Evolutionary conservation across 2,329 filamentous ascomycete species (phyloP), one percentile per base, ranked within the genome.

Genomic region (Metarhizium rileyi): DNA sequence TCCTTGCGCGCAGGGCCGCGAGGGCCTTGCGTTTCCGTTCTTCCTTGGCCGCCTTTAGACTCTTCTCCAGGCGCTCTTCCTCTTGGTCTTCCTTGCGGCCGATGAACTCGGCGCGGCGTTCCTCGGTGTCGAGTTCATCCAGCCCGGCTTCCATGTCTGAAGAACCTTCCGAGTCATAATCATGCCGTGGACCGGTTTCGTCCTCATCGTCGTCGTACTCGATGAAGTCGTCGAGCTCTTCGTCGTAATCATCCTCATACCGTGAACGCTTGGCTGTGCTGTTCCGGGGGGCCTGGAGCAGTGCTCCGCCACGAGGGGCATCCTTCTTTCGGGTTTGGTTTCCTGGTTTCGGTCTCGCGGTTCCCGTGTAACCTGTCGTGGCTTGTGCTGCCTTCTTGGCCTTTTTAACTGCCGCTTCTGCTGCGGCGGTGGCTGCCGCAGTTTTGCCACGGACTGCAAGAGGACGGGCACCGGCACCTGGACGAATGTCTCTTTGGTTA

Each of bases 141-240:
- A 84, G 63, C 30, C 84, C 85, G 2, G 84, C 87, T 63, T 90
- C 86, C 84, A 90, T 90, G 58, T 88, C 86, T 5, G 84, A 87
- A 5, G 83, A 86, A 5, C 63, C 80, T 49, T 85, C 84, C 1
- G 80, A 83, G 3, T 71, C 76, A 55, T 86, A 84, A 44, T 72
- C 73, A 53, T 77, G 75, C 5, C 68, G 66, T 28, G 66, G 69
- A 7, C 68, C 65, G 12, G 55, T 63, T 2, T 63, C 71, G 5
- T 66, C 69, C 12, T 78, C 76, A 0, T 80, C 78, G 12, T 80
- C 77, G 41, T 81, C 77, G 51, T 80, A 79, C 40, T 79, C 78
- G 61, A 81, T 78, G 54, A 81, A 81, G 52, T 81, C 78, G 53
- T 81, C 78, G 61, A 81, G 52, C 4, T 80, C 77, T 52, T 81